These are phyloP conservation scores for Chalciporus piperatus DNA, from an alignment of 768 basidiomycete species.

Conservation along the genomic window DNA sequence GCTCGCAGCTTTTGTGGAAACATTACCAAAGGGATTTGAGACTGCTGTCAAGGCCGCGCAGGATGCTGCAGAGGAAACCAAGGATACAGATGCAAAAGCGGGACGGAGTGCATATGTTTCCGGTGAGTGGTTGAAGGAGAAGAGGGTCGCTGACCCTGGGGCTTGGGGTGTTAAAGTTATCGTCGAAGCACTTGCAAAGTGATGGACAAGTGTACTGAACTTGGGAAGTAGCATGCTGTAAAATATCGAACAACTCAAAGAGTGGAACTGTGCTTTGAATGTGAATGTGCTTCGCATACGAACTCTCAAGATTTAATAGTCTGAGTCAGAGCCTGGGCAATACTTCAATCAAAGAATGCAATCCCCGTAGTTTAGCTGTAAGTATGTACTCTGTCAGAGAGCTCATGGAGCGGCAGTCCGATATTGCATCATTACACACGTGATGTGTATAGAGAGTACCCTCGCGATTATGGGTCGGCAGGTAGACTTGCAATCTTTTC, in stretches of 20 bases:
- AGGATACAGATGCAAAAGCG: constrained; percentile 75
- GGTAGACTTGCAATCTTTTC: too few species aligned
- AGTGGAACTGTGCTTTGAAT: too few species aligned
- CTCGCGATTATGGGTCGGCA: constrained; percentile 7
- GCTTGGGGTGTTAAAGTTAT: constrained; percentile 87
- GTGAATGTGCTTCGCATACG: too few species aligned
- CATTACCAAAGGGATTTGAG: constrained; percentile 35
- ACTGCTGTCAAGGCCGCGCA: constrained; percentile 59
- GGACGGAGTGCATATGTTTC: constrained; percentile 89
- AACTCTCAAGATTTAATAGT: too few species aligned
- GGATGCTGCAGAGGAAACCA: constrained; percentile 72
- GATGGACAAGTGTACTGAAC: background rate
- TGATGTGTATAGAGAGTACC: constrained; percentile 17
- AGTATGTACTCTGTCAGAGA: too few species aligned
- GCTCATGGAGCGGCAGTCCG: too few species aligned
- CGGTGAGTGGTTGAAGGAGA: constrained; percentile 55
- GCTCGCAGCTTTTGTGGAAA: constrained; percentile 67
- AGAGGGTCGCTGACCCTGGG: constrained; percentile 79
- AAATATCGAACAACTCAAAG: too few species aligned
- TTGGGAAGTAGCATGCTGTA: background rate
- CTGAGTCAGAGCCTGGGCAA: too few species aligned
- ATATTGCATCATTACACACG: background rate
- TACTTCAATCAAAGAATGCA: too few species aligned
- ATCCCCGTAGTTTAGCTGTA: too few species aligned
- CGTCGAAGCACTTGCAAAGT: constrained; percentile 48